phyloP scores from a whole-genome alignment of 495 filamentous ascomycete genomes.

The Tricharina praecox region DNA sequence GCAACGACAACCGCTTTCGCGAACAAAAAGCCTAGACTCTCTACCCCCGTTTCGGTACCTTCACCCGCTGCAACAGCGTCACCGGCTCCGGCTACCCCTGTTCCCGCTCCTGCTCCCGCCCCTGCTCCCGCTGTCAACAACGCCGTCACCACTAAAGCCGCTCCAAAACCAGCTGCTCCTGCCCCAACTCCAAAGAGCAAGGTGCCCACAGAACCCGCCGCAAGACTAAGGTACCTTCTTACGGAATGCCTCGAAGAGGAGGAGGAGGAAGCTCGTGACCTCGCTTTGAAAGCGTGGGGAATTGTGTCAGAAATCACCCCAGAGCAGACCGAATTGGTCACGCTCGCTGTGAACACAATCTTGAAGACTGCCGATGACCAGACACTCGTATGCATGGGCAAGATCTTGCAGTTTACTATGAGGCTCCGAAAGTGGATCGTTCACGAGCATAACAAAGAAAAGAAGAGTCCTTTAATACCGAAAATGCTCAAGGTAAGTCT shows the following conservation, averaged over 20 bases:
- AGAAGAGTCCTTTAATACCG: constrained; percentile 14
- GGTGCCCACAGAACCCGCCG: constrained; percentile 19
- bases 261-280: constrained; percentile 22
- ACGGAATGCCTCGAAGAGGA: constrained; percentile 21
- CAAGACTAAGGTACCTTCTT: constrained; percentile 19
- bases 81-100: too few species aligned
- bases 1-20: neutral
- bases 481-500: constrained; percentile 22
- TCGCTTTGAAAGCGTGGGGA: constrained; percentile 23
- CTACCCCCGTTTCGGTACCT: neutral
- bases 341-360: constrained; percentile 21
- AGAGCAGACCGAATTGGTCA: constrained; percentile 18
- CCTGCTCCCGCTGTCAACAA: too few species aligned
- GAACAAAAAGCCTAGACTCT: constrained; percentile 5
- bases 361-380: constrained; percentile 22
- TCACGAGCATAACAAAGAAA: constrained; percentile 24
- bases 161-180: neutral
- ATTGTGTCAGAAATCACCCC: constrained; percentile 16
- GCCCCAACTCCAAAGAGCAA: constrained; percentile 2
- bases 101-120: neutral
- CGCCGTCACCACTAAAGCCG: too few species aligned
- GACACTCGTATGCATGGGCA: constrained; percentile 19
- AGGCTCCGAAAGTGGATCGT: constrained; percentile 25
- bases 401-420: constrained; percentile 23
- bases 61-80: neutral